phyloP scores from a whole-genome alignment of 129 eudicot species.

The Artemisia tridentata region DNA sequence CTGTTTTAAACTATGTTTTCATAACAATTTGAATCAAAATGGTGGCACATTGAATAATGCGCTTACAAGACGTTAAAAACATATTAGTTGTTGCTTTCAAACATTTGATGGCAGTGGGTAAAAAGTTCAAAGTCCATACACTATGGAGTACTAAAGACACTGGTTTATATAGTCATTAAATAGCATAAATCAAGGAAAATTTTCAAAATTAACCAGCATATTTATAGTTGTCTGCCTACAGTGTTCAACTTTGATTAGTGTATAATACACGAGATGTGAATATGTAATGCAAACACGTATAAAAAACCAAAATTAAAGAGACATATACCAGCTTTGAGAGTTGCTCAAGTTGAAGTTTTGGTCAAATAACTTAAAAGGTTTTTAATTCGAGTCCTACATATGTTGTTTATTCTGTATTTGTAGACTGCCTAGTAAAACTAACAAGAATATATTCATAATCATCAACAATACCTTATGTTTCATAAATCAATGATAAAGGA shows the following conservation, averaged over 20 bases:
- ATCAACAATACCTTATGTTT: no score
- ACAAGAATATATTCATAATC: no score
- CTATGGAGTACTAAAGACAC: constrained; percentile 10
- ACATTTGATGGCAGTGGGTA: constrained; percentile 35
- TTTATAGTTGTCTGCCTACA: background rate
- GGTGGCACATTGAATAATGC: constrained; percentile 11
- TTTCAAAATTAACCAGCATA: background rate
- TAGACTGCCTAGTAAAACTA: no score
- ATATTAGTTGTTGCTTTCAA: constrained; percentile 29
- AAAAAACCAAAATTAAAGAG: background rate
- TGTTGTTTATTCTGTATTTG: no score
- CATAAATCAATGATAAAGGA: no score
- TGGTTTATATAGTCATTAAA: no score
- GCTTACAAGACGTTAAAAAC: background rate
- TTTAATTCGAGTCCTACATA: no score
- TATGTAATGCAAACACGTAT: background rate
- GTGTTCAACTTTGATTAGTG: background rate
- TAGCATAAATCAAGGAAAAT: constrained; percentile 16
- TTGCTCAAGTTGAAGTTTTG: background rate
- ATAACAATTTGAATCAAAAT: constrained; percentile 15
- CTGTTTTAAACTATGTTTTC: background rate
- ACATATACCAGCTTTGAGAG: background rate
- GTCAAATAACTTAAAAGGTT: no score
- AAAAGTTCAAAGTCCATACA: constrained; percentile 22
- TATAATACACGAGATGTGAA: background rate